Percentiles rank a stretch among this genome's conserved stretches.
Evolutionary conservation across 1,139 yeast species (phyloP).

Genomic region (Suhomyces guaymorum): DNA sequence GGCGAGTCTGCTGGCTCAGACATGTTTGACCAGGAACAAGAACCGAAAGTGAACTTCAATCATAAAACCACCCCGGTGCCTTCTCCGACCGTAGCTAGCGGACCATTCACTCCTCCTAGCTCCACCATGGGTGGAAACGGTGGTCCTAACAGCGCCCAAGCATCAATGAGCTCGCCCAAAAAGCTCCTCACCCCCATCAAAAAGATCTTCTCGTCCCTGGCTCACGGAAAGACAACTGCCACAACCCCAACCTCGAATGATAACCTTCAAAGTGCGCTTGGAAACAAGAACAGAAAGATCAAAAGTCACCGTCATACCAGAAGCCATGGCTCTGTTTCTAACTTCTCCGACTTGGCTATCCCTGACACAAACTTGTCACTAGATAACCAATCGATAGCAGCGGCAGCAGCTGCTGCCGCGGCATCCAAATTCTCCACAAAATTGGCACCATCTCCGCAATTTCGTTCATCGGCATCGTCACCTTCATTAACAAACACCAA

Average conservation of each 20-base stretch:
- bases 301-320: slow-evolving; percentile 10
- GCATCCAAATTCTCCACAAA: slow-evolving; percentile 8
- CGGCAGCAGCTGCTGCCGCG: slow-evolving; percentile 9
- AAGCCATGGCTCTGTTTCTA: slow-evolving; percentile 13
- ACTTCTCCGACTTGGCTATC: slow-evolving; percentile 12
- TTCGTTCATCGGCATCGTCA: slow-evolving; percentile 9
- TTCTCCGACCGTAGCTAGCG: slow-evolving; percentile 19
- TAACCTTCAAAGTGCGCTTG: slow-evolving; percentile 17
- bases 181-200: slow-evolving; percentile 46
- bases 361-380: background rate
- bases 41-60: slow-evolving; percentile 1
- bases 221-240: slow-evolving; percentile 17
- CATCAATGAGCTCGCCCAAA: slow-evolving; percentile 39
- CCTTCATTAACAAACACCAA: slow-evolving; percentile 9
- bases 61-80: slow-evolving; percentile 18
- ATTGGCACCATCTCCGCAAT: slow-evolving; percentile 2
- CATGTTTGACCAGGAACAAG: slow-evolving; percentile 12
- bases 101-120: slow-evolving; percentile 29
- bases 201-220: slow-evolving; percentile 36
- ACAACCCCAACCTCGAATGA: slow-evolving; percentile 18
- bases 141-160: slow-evolving; percentile 3
- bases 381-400: slow-evolving; percentile 7
- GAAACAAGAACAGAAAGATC: slow-evolving; percentile 8
- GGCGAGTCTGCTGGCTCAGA: slow-evolving; percentile 19
- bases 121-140: slow-evolving; percentile 3